Percentiles rank a stretch among this genome's conserved stretches.
Conservation (phyloP, 164 flowering plant genomes). For the Kingdonia uniflora region DNA sequence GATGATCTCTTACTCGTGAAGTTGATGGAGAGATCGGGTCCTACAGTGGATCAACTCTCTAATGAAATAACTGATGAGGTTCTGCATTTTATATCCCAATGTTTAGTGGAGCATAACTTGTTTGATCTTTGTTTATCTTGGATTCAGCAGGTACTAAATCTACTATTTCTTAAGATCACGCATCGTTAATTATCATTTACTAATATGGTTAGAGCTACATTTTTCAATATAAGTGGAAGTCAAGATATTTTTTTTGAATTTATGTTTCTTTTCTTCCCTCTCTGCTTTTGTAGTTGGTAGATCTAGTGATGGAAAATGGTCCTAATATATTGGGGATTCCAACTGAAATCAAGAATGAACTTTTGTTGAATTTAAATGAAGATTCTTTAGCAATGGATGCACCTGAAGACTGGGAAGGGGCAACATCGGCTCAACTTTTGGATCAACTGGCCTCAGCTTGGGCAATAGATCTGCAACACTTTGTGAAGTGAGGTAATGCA, state of each 20-base stretch:
- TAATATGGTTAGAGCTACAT: no score
- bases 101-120: slow-evolving; percentile 57
- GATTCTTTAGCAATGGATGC: slow-evolving; percentile 49
- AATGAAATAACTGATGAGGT: slow-evolving; percentile 60
- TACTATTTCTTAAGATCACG: no score
- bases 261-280: no score
- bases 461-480: slow-evolving; percentile 61
- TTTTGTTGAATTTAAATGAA: slow-evolving; percentile 64
- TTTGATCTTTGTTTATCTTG: slow-evolving; percentile 72
- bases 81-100: slow-evolving; percentile 61
- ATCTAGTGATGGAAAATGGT: slow-evolving; percentile 63
- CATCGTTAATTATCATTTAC: no score
- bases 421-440: slow-evolving; percentile 63
- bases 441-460: slow-evolving; percentile 79
- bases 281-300: slow-evolving; percentile 51
- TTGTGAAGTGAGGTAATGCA: slow-evolving; percentile 25
- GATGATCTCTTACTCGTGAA: slow-evolving; percentile 83
- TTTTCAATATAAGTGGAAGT: no score
- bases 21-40: slow-evolving; percentile 89
- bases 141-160: slow-evolving; percentile 69
- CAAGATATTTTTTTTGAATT: no score
- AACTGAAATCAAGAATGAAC: slow-evolving; percentile 55
- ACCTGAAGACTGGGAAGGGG: slow-evolving; percentile 93
- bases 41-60: slow-evolving; percentile 79
- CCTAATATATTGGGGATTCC: slow-evolving; percentile 52